phyloP scores from a whole-genome alignment of 169 alveolate species.

The Hammondia hammondi region DNA sequence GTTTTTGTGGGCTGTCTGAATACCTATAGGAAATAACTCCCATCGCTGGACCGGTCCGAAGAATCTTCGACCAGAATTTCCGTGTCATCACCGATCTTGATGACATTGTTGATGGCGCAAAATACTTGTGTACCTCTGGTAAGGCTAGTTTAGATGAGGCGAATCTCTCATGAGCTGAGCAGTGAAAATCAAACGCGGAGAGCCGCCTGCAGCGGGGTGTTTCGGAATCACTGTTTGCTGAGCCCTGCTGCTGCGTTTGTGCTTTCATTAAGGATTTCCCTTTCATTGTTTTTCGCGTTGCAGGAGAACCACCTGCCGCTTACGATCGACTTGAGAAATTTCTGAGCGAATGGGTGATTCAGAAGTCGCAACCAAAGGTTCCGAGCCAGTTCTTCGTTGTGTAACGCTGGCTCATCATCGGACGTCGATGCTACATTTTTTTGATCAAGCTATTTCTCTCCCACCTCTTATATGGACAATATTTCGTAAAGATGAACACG shows the following conservation, averaged over 20 bases:
- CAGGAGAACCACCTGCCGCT: constrained; percentile 90
- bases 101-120: constrained; percentile 90
- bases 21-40: constrained; percentile 73
- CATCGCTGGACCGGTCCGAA: constrained; percentile 90
- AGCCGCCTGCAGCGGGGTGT: background rate
- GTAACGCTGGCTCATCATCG: background rate
- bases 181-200: background rate
- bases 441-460: too few species aligned
- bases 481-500: too few species aligned
- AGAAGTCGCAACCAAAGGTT: constrained; percentile 58
- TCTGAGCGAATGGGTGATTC: constrained; percentile 77
- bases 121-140: constrained; percentile 89
- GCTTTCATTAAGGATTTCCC: background rate
- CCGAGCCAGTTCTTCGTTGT: constrained; percentile 45
- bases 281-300: constrained; percentile 7
- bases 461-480: too few species aligned
- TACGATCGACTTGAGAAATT: constrained; percentile 82
- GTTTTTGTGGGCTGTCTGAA: background rate
- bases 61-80: constrained; percentile 87
- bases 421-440: too few species aligned
- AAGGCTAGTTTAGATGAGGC: constrained; percentile 10
- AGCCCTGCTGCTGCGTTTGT: background rate
- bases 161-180: background rate
- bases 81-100: constrained; percentile 76
- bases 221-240: background rate